Base-by-base conservation (phyloP, 768 basidiomycete species). In the Russula lepida region DNA sequence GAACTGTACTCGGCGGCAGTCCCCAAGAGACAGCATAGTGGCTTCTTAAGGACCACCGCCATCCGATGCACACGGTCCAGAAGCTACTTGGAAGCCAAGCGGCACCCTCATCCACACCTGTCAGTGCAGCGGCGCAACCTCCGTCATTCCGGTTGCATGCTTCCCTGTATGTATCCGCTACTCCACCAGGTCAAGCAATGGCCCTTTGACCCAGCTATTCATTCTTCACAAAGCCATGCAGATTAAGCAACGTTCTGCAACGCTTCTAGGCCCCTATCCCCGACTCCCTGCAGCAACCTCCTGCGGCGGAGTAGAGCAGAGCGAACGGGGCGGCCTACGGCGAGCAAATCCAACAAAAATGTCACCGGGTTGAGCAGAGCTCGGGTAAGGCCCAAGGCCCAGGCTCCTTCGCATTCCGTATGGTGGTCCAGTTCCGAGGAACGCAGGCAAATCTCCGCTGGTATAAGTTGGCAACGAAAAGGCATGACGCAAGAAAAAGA, bases 361-460 rank as follows among this genome's bases (percentile, higher is more conserved):
- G 63, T 56, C 60, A 54, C 63, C 56, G 63, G 63, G 63, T 64
- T 23, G 63, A 64, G 63, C 63, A 23, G 32, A 53, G 63, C 63
- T 64, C 63, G 33, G 23, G 39, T 48, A 53, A 46, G 59, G 60
- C 46, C 33, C 15, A 52, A 41, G 41, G 44, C 63, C 59, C 60
- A 32, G 63, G 60, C 46, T 28, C 56, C 63, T 35, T 58, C 52
- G 39, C 60, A 64, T 58, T 47, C 63, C 1, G 60, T 57, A 52
- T 25, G 63, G 46, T 51, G 47, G 59, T 51, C 46, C 44, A 33
- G 59, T 56, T 61, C 63, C 63, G 30, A 60, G 50, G 52, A 54
- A 63, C 62, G 32, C 12, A 51, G 58, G 46, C 44, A 27, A 17
- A 25, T 27, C 19, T 35, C 58, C 51, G 52, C 52, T 54, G 23